These are phyloP conservation scores for Tanozyma kutaoensis DNA, from an alignment of 805 yeast genomes.

Conservation along the genomic window DNA sequence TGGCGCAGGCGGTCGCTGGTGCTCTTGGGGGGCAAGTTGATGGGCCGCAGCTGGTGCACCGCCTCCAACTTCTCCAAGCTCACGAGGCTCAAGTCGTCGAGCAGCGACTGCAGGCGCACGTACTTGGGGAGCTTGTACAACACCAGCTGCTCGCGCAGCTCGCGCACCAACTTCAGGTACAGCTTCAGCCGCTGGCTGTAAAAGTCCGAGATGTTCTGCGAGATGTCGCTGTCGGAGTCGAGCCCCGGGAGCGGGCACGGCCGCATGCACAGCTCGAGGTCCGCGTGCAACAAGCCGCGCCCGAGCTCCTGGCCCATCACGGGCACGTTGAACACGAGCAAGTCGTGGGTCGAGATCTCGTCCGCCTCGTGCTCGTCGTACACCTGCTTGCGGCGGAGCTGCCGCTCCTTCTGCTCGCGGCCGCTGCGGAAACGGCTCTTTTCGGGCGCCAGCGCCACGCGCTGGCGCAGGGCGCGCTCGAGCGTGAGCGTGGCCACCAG, in stretches of 20 bases:
- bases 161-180: slow-evolving; percentile 16
- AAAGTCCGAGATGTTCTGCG: slow-evolving; percentile 22
- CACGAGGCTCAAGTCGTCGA: slow-evolving; percentile 15
- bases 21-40: slow-evolving; percentile 59
- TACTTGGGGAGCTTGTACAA: slow-evolving; percentile 23
- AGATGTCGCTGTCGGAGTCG: slow-evolving; percentile 20
- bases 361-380: slow-evolving; percentile 30
- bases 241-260: slow-evolving; percentile 9
- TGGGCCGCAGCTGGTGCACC: slow-evolving; percentile 52
- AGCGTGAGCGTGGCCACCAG: too few species aligned
- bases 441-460: slow-evolving; percentile 16
- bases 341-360: slow-evolving; percentile 21
- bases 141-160: slow-evolving; percentile 17
- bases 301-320: too few species aligned
- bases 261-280: slow-evolving; percentile 1
- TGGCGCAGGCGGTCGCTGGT: slow-evolving; percentile 39
- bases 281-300: background rate
- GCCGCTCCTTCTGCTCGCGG: slow-evolving; percentile 24
- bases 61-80: slow-evolving; percentile 46
- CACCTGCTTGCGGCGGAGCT: slow-evolving; percentile 20
- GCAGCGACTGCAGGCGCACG: slow-evolving; percentile 23
- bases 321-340: slow-evolving; percentile 30
- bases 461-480: too few species aligned
- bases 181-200: slow-evolving; percentile 23
- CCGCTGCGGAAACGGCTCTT: slow-evolving; percentile 21